Conservation (phyloP, 768 basidiomycete genomes). For the Tricholomella constricta region DNA sequence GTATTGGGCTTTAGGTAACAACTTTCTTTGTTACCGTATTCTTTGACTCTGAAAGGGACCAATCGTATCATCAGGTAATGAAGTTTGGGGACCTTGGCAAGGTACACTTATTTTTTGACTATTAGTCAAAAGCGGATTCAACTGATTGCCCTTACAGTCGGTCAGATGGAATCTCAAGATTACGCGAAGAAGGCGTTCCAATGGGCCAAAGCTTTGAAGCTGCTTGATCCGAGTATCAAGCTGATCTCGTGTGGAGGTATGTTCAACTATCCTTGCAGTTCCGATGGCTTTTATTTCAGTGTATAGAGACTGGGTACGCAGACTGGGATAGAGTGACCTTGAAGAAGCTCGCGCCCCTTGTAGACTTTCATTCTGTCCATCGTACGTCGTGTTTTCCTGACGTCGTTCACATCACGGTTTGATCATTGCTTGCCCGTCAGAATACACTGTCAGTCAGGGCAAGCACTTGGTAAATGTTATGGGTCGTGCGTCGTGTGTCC, state of each 20-base stretch:
- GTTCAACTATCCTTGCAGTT: constrained; percentile 15
- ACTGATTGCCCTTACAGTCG: constrained; percentile 34
- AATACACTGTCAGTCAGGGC: constrained; percentile 43
- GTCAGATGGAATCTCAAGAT: constrained; percentile 54
- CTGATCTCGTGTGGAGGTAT: constrained; percentile 56
- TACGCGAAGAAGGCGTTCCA: constrained; percentile 58
- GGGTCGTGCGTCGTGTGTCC: constrained; percentile 38
- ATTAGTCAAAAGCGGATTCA: background rate
- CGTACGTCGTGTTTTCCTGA: constrained; percentile 23
- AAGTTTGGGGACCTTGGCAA: constrained; percentile 59
- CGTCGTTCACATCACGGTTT: background rate
- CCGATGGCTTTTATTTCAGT: constrained; percentile 7
- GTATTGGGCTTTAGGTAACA: constrained; percentile 39
- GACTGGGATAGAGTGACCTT: constrained; percentile 47
- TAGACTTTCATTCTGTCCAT: constrained; percentile 54
- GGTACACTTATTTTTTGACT: constrained; percentile 25
- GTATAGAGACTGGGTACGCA: constrained; percentile 39
- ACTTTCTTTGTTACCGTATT: background rate
- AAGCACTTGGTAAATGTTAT: constrained; percentile 55
- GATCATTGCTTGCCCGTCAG: constrained; percentile 20
- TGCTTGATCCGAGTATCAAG: constrained; percentile 58
- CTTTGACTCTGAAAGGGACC: background rate
- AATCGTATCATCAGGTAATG: constrained; percentile 47
- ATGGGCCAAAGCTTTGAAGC: constrained; percentile 61
- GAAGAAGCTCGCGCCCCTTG: constrained; percentile 43